phyloP scores from a whole-genome alignment of 1,284 basidiomycete species.

The Ganoderma resinaceum region DNA sequence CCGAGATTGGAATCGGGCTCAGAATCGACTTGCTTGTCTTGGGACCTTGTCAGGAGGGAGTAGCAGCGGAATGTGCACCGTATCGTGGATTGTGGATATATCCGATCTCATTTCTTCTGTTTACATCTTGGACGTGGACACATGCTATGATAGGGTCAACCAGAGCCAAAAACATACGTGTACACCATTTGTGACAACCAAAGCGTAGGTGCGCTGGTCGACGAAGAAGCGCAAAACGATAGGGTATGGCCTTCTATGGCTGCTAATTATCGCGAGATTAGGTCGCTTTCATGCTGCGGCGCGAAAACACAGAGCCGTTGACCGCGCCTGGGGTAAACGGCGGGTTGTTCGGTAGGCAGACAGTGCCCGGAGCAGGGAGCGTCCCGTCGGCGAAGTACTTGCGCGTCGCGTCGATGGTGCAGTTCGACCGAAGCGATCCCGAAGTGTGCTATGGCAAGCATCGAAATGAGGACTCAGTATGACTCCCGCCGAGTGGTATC shows the following conservation, averaged over 20 bases:
- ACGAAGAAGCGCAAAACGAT: too few relatives aligned
- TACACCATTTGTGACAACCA: too few relatives aligned
- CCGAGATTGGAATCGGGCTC: too few relatives aligned
- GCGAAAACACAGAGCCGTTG: not conserved
- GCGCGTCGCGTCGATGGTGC: conserved; percentile 28
- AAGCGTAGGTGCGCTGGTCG: too few relatives aligned
- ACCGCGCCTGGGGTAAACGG: conserved; percentile 22
- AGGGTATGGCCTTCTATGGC: not conserved
- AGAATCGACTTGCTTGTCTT: too few relatives aligned
- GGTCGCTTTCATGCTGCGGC: not conserved
- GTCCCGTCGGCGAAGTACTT: conserved; percentile 39
- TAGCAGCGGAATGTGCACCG: too few relatives aligned
- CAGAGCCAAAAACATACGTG: too few relatives aligned
- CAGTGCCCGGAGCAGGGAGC: conserved; percentile 34
- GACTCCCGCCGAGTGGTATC: not conserved
- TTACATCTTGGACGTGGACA: too few relatives aligned
- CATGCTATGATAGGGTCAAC: too few relatives aligned
- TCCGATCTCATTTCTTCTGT: too few relatives aligned
- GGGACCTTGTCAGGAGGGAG: too few relatives aligned
- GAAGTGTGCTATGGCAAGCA: conserved; percentile 30
- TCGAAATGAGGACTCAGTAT: not conserved
- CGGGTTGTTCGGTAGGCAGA: conserved; percentile 33
- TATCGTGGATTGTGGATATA: too few relatives aligned
- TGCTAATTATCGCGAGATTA: not conserved
- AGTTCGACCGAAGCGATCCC: conserved; percentile 32